These are phyloP conservation scores for Pleurostoma richardsiae DNA, from an alignment of 2,329 filamentous ascomycete species.

Conservation along the genomic window DNA sequence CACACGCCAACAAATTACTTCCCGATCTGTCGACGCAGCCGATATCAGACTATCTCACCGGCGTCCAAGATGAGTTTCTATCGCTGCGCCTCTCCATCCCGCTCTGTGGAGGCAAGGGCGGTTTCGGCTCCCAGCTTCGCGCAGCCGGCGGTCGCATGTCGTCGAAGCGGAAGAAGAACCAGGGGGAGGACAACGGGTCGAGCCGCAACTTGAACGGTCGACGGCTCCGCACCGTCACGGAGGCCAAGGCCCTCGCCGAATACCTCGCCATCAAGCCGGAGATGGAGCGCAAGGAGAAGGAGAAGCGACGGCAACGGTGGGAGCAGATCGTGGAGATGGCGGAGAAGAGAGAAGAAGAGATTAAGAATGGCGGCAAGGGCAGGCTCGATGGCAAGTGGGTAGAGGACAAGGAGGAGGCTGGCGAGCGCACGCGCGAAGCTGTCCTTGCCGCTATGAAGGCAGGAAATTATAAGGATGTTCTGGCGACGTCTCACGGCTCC, in stretches of 20 bases:
- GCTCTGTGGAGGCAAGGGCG: constrained; percentile 90
- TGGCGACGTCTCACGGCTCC: constrained; percentile 46
- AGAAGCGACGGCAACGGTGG: constrained; percentile 79
- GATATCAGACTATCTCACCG: constrained; percentile 52
- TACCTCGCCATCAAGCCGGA: constrained; percentile 94
- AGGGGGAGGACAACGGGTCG: constrained; percentile 80
- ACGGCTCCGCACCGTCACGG: constrained; percentile 82
- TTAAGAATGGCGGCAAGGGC: constrained; percentile 66
- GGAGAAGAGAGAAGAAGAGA: constrained; percentile 77
- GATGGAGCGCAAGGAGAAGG: constrained; percentile 92
- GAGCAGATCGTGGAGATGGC: constrained; percentile 82
- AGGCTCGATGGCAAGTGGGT: constrained; percentile 88
- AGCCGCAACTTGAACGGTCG: constrained; percentile 92
- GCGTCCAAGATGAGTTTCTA: constrained; percentile 61
- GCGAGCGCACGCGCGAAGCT: constrained; percentile 74
- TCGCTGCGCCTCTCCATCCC: constrained; percentile 76
- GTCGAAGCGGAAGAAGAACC: constrained; percentile 79
- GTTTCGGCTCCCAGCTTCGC: constrained; percentile 94
- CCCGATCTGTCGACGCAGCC: constrained; percentile 43
- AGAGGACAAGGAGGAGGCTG: constrained; percentile 87
- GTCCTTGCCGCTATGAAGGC: constrained; percentile 66
- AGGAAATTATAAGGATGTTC: constrained; percentile 55
- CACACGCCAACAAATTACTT: constrained; percentile 70
- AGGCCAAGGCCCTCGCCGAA: constrained; percentile 92
- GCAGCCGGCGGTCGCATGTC: constrained; percentile 98